Evolutionary conservation across 140 eudicot genomes (phyloP), one percentile per base, ranked within the genome.

Genomic region (Cichorium intybus): DNA sequence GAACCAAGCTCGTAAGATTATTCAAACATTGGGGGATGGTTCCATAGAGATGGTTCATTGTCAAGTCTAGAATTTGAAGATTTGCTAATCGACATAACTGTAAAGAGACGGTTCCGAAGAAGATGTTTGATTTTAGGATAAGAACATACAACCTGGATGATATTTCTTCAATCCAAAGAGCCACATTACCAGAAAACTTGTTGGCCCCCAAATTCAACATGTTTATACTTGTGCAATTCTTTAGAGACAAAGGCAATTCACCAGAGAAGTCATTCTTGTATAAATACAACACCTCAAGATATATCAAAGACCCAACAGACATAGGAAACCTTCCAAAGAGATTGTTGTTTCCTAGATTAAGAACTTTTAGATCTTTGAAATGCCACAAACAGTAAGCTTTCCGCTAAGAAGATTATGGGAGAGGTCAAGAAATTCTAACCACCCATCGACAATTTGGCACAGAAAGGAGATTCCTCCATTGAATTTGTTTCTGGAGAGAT

Each of bases 31-130:
- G 21, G 17, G 89, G 85, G 46, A 79, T 71, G 33, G 24, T 35
- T 17, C 89, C 80, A 39, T 27, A 4, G 39, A 83, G 68, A 0
- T 59, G 18, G 41, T 82, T 61, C 9, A n/a, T 41, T 9, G 67
- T 39, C 37, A 61, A 61, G 11, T 61, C 67, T 0, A 61, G 6
- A 24, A 61, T 24, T 37, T 41, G 35, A 11, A 41, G 54, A 9
- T 41, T 23, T 24, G 17, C 20, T 8, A 60, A 14, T 22, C 37
- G 35, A 39, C 66, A 60, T 22, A 60, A 22, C 6, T 60, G 28
- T 60, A 37, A 14, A 12, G 66, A 52, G 23, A 60, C 37, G 23
- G 52, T 39, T 60, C 66, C 53, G n/a, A 14, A 23, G 20, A 60
- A 60, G 14, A 21, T 22, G 16, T 60, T 60, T 23, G 35, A 60